Conservation (phyloP, 2,329 filamentous ascomycete genomes). For the Aphanocladium album region DNA sequence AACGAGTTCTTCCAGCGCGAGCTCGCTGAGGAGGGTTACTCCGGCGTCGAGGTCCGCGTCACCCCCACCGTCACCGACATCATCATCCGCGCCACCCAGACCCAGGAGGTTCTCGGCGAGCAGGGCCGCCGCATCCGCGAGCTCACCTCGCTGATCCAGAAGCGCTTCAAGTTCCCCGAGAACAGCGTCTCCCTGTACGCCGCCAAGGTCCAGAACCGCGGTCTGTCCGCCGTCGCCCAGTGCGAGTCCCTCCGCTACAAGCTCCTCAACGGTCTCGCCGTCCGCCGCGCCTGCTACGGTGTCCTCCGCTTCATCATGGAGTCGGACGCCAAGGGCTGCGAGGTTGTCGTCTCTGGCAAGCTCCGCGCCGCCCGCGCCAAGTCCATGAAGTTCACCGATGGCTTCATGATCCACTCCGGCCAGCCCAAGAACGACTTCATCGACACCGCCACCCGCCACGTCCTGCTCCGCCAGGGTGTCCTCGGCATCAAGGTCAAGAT, state of each 20-base stretch:
- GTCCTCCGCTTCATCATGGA: conserved; percentile 99
- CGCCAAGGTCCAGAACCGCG: conserved; percentile 99
- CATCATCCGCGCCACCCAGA: conserved; percentile 99
- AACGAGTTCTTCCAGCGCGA: conserved; percentile 99
- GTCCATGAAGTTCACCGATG: conserved; percentile 99
- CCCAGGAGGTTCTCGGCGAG: conserved; percentile 99
- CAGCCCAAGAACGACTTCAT: conserved; percentile 99
- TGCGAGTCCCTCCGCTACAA: conserved; percentile 99
- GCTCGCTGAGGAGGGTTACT: conserved; percentile 99
- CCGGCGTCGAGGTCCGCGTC: conserved; percentile 98
- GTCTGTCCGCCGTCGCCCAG: conserved; percentile 98
- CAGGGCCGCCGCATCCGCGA: conserved; percentile 99
- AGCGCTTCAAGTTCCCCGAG: conserved; percentile 99
- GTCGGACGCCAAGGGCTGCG: conserved; percentile 98
- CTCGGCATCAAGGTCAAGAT: conserved; percentile 99
- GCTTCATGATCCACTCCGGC: conserved; percentile 99
- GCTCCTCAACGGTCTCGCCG: conserved; percentile 98
- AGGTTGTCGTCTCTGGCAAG: conserved; percentile 99
- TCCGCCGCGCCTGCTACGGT: conserved; percentile 99
- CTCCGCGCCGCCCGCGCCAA: conserved; percentile 98
- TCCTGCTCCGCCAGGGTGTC: conserved; percentile 99
- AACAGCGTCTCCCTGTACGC: conserved; percentile 99
- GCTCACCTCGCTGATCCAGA: conserved; percentile 99
- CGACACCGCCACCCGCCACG: conserved; percentile 96
- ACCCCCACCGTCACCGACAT: conserved; percentile 99